Evolutionary conservation across 208 protist species (phyloP).

Genomic region (Wallacemonas sp.): DNA sequence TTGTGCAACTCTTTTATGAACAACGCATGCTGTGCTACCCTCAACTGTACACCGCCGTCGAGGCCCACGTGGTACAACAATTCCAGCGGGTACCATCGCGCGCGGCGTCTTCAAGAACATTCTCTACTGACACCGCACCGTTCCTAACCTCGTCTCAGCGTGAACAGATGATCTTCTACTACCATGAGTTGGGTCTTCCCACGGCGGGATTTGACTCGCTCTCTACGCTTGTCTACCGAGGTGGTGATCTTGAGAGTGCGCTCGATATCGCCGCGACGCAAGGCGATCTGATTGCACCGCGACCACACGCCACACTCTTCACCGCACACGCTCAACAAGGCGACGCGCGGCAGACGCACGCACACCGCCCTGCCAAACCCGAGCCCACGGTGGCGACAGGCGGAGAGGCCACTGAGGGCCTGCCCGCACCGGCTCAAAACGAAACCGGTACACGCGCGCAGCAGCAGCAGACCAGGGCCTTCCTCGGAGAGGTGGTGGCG

Average conservation of each 20-base stretch:
- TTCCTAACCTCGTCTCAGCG: constrained; percentile 55
- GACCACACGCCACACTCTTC: constrained; percentile 8
- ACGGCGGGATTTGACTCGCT: constrained; percentile 58
- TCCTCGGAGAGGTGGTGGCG: constrained; percentile 40
- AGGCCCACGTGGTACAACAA: constrained; percentile 55
- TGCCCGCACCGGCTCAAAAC: no score
- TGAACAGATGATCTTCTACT: constrained; percentile 58
- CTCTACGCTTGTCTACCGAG: constrained; percentile 26
- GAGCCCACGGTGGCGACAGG: no score
- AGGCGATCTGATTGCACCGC: not conserved
- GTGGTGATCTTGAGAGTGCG: constrained; percentile 37
- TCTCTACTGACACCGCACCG: not conserved
- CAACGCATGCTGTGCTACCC: constrained; percentile 59
- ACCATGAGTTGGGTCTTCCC: constrained; percentile 62
- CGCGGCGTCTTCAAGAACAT: not conserved
- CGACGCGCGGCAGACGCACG: not conserved
- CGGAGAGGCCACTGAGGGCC: no score
- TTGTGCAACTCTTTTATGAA: constrained; percentile 56
- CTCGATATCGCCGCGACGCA: constrained; percentile 29
- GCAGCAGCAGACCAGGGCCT: constrained; percentile 37
- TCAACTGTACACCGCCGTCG: constrained; percentile 75
- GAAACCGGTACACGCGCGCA: constrained; percentile 6
- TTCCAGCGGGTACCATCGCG: not conserved
- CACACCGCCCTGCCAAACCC: no score
- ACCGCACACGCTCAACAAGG: not conserved